Conservation (phyloP, 768 basidiomycete species). For the Suillus cothurnatus region DNA sequence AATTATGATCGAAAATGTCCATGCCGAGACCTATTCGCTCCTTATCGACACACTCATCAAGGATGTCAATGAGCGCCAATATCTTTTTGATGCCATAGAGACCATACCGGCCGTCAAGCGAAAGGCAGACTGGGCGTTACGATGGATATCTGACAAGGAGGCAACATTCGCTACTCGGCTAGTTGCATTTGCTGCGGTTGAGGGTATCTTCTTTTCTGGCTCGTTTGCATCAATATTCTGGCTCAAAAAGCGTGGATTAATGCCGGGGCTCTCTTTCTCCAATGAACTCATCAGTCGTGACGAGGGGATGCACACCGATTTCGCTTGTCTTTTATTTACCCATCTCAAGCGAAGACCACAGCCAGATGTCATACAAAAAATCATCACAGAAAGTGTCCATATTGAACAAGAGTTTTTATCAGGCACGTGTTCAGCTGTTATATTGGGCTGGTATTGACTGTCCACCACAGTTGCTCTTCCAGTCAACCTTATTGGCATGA, state of each 20-base stretch:
- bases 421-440: conserved; percentile 41
- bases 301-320: conserved; percentile 96
- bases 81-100: conserved; percentile 91
- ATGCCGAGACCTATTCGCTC: conserved; percentile 95
- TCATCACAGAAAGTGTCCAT: conserved; percentile 81
- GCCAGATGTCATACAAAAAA: conserved; percentile 66
- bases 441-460: not conserved
- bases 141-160: conserved; percentile 82
- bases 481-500: conserved; percentile 89
- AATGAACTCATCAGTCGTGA: conserved; percentile 96
- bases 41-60: conserved; percentile 95
- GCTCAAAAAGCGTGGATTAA: conserved; percentile 95
- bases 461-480: conserved; percentile 75
- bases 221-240: conserved; percentile 95
- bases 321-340: conserved; percentile 87
- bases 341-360: conserved; percentile 82
- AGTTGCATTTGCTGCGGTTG: conserved; percentile 93
- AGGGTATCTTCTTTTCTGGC: conserved; percentile 96
- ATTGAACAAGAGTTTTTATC: conserved; percentile 89
- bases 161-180: conserved; percentile 89
- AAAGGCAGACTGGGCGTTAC: conserved; percentile 95
- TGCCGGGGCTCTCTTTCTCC: conserved; percentile 97
- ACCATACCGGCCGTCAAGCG: conserved; percentile 90
- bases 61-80: conserved; percentile 70
- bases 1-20: conserved; percentile 99